These are phyloP conservation scores for Esteya vermicola DNA, from an alignment of 2,329 filamentous ascomycete genomes.

Conservation along the genomic window DNA sequence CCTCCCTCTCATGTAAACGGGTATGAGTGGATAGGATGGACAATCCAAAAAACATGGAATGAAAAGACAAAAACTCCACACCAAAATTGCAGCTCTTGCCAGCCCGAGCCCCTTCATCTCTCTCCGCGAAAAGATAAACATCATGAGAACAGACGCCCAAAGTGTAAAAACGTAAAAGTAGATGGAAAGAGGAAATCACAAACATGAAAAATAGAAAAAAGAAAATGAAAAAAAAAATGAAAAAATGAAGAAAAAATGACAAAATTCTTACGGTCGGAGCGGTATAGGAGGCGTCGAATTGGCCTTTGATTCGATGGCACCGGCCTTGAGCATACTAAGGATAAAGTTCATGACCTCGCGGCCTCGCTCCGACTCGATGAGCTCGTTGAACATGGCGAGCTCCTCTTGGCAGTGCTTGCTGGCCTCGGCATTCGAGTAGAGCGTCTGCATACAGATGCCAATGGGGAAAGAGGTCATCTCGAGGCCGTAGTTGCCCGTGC, in stretches of 20 bases:
- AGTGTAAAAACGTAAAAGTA: neutral
- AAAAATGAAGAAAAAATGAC: no score
- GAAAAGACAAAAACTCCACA: no score
- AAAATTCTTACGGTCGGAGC: no score
- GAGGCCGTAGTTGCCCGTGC: slow-evolving; percentile 9
- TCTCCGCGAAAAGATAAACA: no score
- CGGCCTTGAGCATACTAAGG: slow-evolving; percentile 7
- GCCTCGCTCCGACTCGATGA: slow-evolving; percentile 9
- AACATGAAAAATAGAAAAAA: neutral
- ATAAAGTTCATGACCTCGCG: slow-evolving; percentile 9
- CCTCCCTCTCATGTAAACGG: no score
- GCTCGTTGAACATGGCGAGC: slow-evolving; percentile 6
- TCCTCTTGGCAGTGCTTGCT: slow-evolving; percentile 3
- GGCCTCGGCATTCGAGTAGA: slow-evolving; percentile 1
- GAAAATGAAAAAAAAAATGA: neutral
- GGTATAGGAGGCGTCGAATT: neutral
- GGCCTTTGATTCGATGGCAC: neutral
- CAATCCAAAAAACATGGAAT: no score
- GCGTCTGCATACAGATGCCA: slow-evolving; percentile 8
- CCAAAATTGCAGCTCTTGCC: no score
- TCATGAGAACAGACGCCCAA: neutral
- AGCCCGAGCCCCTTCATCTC: no score
- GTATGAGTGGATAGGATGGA: no score
- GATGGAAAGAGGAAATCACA: neutral
- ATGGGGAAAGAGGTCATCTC: slow-evolving; percentile 11